phyloP scores from a whole-genome alignment of 768 basidiomycete species.

The Pulveroboletus ravenelii region DNA sequence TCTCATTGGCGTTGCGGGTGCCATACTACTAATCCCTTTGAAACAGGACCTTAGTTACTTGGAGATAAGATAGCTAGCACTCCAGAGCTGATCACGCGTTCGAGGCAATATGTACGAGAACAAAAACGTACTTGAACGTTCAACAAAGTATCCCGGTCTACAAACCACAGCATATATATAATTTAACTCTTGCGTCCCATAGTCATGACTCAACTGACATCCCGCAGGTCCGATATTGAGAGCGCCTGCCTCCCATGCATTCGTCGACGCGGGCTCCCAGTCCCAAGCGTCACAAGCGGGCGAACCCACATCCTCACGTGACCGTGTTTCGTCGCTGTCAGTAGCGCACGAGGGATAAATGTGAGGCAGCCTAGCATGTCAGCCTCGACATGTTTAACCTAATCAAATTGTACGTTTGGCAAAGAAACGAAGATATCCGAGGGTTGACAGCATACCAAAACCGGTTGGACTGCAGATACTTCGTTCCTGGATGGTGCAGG shows the following conservation, averaged over 20 bases:
- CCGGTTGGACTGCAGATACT: constrained; percentile 85
- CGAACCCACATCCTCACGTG: constrained; percentile 83
- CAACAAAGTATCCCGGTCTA: background rate
- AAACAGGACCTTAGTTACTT: background rate
- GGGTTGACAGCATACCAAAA: constrained; percentile 52
- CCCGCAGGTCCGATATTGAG: constrained; percentile 30
- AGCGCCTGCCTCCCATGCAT: constrained; percentile 27
- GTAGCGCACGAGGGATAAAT: constrained; percentile 72
- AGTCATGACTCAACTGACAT: constrained; percentile 15
- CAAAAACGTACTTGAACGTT: background rate
- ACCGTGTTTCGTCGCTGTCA: constrained; percentile 76
- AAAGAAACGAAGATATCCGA: background rate
- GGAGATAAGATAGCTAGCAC: background rate
- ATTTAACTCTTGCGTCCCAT: constrained; percentile 6
- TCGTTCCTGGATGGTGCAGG: constrained; percentile 89
- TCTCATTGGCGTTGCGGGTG: background rate
- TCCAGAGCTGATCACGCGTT: background rate
- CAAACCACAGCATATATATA: constrained; percentile 10
- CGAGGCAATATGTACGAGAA: background rate
- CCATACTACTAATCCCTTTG: too few relatives aligned
- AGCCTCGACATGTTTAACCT: constrained; percentile 79
- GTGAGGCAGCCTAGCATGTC: constrained; percentile 72
- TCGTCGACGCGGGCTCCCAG: constrained; percentile 23
- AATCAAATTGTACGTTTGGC: constrained; percentile 1
- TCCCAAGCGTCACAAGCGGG: constrained; percentile 47